Evolutionary conservation across 768 basidiomycete genomes (phyloP), one percentile per base, ranked within the genome.

Genomic region (Tulasnella sp.): DNA sequence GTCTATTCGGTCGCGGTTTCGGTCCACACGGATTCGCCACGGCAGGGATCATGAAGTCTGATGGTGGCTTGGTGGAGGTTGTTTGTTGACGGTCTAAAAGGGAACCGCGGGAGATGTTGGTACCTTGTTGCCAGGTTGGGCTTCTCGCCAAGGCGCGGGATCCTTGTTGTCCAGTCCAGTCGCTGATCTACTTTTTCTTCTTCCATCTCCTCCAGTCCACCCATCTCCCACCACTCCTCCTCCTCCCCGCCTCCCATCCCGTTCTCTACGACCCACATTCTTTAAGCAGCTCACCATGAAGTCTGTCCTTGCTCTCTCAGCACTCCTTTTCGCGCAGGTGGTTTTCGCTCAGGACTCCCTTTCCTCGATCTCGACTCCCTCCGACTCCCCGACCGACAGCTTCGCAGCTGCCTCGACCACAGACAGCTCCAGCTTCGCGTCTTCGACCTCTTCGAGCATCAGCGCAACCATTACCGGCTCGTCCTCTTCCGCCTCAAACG

Each of bases 271-370:
- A 42, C 44, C 29, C 75, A 67, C 75, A 55, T 55, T 55, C 57
- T 74, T 74, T 55, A 46, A 75, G 23, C 57, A 44, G 51, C 73
- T 74, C 73, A 75, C 75, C 26, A 75, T 75, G 75, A 75, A 67
- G 55, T 75, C 75, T 37, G 32, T 61, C n/a, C 39, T 55, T 61
- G 75, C 35, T 37, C 32, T 75, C 23, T 75, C 75, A 6, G 75
- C 51, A 40, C 75, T 75, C 51, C 39, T 42, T 61, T 75, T 75
- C 57, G 75, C 57, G 29, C 48, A 35, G 5, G 32, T n/a, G 29
- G 57, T 61, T 37, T 67, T 75, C 26, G 75, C 51, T 37, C 48
- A 61, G 46, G 48, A 39, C 40, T 51, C 75, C n/a, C 39, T 39
- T 20, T 51, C 37, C 35, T 16, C 74, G 7, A 3, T 20, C 29